A percentile compares a stretch with the other conserved stretches of the same genome.
phyloP scores from a whole-genome alignment of 495 filamentous ascomycete species.

The Aspergillus leporis region DNA sequence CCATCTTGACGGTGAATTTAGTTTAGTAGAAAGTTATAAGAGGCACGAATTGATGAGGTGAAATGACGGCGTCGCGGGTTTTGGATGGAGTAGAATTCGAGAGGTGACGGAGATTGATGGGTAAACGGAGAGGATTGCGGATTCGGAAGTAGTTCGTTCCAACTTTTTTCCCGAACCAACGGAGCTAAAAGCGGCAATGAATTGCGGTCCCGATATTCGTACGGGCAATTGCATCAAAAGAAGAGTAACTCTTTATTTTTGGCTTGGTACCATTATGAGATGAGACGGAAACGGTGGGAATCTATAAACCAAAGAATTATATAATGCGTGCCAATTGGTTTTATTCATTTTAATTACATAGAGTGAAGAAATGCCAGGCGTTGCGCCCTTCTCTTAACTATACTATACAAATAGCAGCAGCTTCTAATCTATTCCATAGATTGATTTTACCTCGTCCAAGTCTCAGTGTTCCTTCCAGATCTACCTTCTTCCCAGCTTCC shows the following conservation, averaged over 20 bases:
- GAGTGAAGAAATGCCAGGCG: slow-evolving; percentile 15
- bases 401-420: slow-evolving; percentile 7
- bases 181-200: slow-evolving; percentile 43
- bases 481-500: slow-evolving; percentile 77
- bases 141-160: slow-evolving; percentile 31
- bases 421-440: slow-evolving; percentile 4
- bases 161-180: slow-evolving; percentile 47
- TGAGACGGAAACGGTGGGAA: not conserved
- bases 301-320: not conserved
- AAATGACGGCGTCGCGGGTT: slow-evolving; percentile 15
- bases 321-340: slow-evolving; percentile 13
- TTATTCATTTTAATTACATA: slow-evolving; percentile 24
- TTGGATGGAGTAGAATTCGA: slow-evolving; percentile 14
- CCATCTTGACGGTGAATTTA: slow-evolving; percentile 65
- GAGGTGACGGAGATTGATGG: slow-evolving; percentile 29
- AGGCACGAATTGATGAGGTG: slow-evolving; percentile 12
- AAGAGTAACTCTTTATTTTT: not conserved
- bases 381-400: slow-evolving; percentile 8
- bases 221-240: not conserved
- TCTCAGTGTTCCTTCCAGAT: not conserved
- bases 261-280: not conserved
- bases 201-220: slow-evolving; percentile 19
- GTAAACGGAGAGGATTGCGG: slow-evolving; percentile 19
- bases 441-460: not conserved
- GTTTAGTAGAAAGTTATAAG: slow-evolving; percentile 3